Evolutionary conservation across 352 stramenopile species (phyloP), one percentile per base, ranked within the genome.

Genomic region (Blastocystis sp.): DNA sequence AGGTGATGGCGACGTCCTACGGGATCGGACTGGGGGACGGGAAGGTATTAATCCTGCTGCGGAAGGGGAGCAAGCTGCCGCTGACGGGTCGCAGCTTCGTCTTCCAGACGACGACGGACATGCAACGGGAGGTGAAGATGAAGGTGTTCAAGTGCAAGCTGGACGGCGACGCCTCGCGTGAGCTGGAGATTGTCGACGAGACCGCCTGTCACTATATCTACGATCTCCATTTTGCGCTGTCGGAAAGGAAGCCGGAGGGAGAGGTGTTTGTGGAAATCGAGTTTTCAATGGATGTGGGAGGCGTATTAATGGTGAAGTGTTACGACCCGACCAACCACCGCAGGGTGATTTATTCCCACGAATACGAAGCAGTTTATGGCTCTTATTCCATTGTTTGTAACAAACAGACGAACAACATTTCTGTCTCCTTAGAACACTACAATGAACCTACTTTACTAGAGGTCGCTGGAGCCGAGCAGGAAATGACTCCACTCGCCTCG

Each of bases 361-460:
- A 34, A 27, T 78, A 36, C 38, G 46, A 78, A 61, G 34, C 67
- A n/a, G 16, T 78, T 4, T 78, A 57, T 61, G 67, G 67, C 8
- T 34, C 67, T 40, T 78, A 38, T 71, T 71, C 9, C 7, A 27
- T 21, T 78, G 67, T 78, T 78, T 78, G 67, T 78, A 57, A 18
- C 14, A 48, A 76, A 18, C 8, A 63, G 29, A 63, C n/a, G n/a
- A n/a, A n/a, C n/a, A n/a, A n/a, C n/a, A n/a, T n/a, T n/a, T n/a
- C n/a, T 63, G 27, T n/a, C 21, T 63, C 18, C 21, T 16, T 63
- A 63, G 21, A 14, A 24, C 27, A 24, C 14, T 63, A 63, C 14
- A 34, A 14, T 24, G 53, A 63, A 61, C 38, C 14, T 61, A 78
- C 67, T 16, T 7, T 18, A 40, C 29, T 57, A 3, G 40, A 34